These are phyloP conservation scores for Byssochlamys sp. DNA, from an alignment of 2,329 filamentous ascomycete genomes.

Conservation along the genomic window DNA sequence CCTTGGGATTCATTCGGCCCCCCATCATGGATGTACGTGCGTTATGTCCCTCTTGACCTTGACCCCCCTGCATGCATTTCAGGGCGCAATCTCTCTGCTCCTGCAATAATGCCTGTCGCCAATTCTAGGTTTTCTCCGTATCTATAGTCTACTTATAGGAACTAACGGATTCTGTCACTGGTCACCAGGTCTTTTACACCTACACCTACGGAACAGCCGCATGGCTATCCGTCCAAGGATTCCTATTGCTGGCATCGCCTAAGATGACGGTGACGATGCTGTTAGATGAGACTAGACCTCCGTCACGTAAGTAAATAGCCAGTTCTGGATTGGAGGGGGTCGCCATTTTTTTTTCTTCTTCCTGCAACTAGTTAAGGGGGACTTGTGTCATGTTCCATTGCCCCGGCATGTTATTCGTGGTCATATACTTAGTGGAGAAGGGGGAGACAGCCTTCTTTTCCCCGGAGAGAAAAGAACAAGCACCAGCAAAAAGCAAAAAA, in stretches of 20 bases:
- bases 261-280: slow-evolving; percentile 53
- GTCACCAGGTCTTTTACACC: slow-evolving; percentile 33
- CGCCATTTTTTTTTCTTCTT: no score
- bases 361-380: no score
- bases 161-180: neutral
- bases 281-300: slow-evolving; percentile 47
- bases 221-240: slow-evolving; percentile 37
- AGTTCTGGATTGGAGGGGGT: neutral
- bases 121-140: no score
- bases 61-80: neutral
- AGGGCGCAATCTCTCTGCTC: neutral
- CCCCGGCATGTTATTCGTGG: no score
- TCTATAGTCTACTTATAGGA: neutral
- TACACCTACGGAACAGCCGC: slow-evolving; percentile 37
- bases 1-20: slow-evolving; percentile 3
- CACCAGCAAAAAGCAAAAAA: no score
- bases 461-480: no score
- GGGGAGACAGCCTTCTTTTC: neutral
- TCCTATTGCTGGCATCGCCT: slow-evolving; percentile 51
- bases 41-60: neutral
- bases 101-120: no score
- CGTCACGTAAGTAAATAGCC: slow-evolving; percentile 38
- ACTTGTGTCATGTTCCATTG: no score
- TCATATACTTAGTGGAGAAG: no score
- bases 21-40: slow-evolving; percentile 12